Evolutionary conservation across 495 filamentous ascomycete species (phyloP).

Genomic region (Lophiostoma macrostomum): DNA sequence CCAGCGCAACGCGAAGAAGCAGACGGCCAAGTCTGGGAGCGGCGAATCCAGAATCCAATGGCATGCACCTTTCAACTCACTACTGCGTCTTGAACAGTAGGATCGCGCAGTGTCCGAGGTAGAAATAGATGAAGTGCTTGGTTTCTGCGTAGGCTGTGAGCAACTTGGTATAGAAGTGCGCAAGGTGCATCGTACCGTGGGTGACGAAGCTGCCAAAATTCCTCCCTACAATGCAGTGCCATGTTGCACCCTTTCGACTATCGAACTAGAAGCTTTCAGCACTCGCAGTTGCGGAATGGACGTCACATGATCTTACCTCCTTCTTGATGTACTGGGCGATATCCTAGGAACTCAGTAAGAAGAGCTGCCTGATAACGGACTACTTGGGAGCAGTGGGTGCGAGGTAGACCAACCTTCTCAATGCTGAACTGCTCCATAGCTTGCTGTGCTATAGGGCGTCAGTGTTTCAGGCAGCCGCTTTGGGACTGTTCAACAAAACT

Average conservation of each 20-base stretch:
- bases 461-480: conserved; percentile 10
- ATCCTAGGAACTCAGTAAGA: conserved; percentile 56
- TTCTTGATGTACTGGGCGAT: conserved; percentile 98
- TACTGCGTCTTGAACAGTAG: conserved; percentile 99
- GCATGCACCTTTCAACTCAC: neutral
- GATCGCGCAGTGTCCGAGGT: conserved; percentile 96
- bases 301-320: conserved; percentile 57
- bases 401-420: conserved; percentile 68
- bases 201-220: conserved; percentile 99
- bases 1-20: neutral
- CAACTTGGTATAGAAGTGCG: neutral
- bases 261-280: conserved; percentile 61
- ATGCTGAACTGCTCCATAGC: conserved; percentile 90
- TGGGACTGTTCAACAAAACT: conserved; percentile 33
- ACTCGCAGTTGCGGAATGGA: neutral
- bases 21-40: neutral
- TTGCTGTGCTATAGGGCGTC: conserved; percentile 65
- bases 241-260: conserved; percentile 85
- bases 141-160: conserved; percentile 62
- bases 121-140: conserved; percentile 99
- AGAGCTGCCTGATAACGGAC: neutral
- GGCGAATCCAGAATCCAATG: neutral
- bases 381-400: neutral
- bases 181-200: conserved; percentile 63
- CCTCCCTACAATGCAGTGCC: conserved; percentile 97